Conservation (phyloP, 2,329 filamentous ascomycete species). For the Cercospora brassicicola region DNA sequence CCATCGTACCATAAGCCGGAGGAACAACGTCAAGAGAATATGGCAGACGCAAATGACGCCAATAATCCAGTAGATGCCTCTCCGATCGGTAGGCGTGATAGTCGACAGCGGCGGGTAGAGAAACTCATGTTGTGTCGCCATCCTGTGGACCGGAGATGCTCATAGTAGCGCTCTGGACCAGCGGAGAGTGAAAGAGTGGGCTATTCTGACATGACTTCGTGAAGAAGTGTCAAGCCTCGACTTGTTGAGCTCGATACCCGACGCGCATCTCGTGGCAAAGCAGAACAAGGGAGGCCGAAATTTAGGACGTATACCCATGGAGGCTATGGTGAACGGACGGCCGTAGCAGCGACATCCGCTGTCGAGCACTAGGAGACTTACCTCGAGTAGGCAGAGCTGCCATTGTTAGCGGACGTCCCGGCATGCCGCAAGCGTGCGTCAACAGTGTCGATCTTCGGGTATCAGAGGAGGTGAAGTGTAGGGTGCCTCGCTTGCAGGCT, state of each 20-base stretch:
- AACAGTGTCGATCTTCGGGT: neutral
- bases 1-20: conserved; percentile 21
- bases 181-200: neutral
- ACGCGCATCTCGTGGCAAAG: neutral
- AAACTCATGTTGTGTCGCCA: conserved; percentile 2
- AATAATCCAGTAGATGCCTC: conserved; percentile 21
- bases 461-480: neutral
- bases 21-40: conserved; percentile 16
- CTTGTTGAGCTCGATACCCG: neutral
- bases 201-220: neutral
- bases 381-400: neutral
- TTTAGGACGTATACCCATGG: conserved; percentile 2
- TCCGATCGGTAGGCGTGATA: conserved; percentile 13
- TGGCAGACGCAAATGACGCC: conserved; percentile 18
- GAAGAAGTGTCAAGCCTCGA: neutral
- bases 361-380: neutral
- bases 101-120: conserved; percentile 19
- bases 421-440: neutral
- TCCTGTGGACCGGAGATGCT: conserved; percentile 1
- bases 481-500: neutral
- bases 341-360: neutral
- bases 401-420: neutral
- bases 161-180: neutral
- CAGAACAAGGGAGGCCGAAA: conserved; percentile 2
- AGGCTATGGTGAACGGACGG: neutral